Conservation (phyloP, 2,329 filamentous ascomycete species). For the Verticillium dahliae region DNA sequence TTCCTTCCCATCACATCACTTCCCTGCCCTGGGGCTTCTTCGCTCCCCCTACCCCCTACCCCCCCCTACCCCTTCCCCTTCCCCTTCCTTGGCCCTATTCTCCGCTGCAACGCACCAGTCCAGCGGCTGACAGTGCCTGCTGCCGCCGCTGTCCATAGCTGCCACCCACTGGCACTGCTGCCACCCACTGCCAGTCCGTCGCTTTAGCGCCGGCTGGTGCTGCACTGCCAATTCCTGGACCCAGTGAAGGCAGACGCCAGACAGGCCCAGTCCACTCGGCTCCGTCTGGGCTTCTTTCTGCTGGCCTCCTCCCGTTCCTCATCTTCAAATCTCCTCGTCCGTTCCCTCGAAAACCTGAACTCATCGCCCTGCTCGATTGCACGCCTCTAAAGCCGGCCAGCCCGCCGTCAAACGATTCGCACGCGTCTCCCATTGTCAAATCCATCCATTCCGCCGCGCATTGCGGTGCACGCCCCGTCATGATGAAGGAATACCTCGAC, state of each 20-base stretch:
- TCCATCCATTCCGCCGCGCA: constrained; percentile 9
- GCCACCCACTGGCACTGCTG: not conserved
- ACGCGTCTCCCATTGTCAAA: not conserved
- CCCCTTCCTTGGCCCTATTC: not conserved
- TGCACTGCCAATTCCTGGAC: constrained; percentile 2
- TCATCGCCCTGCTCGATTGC: not conserved
- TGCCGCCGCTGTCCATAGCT: not conserved
- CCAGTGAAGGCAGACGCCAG: not conserved
- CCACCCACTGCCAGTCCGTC: not conserved
- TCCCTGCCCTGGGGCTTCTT: not conserved
- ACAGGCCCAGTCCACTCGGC: constrained; percentile 1
- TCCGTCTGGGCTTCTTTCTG: not conserved
- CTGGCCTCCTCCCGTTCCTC: constrained; percentile 1
- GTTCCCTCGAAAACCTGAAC: not conserved
- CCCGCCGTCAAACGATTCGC: not conserved
- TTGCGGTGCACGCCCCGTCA: constrained; percentile 15
- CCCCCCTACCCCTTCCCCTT: not conserved
- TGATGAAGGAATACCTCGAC: constrained; percentile 59
- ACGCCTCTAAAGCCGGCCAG: not conserved
- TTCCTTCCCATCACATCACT: not conserved
- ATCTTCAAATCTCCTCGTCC: constrained; percentile 2
- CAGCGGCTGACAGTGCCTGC: not conserved
- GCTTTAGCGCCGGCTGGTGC: not conserved
- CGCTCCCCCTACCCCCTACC: not conserved
- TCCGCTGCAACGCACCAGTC: not conserved